Conservation (phyloP, 1,284 basidiomycete species). For the Phlebopus sp. region DNA sequence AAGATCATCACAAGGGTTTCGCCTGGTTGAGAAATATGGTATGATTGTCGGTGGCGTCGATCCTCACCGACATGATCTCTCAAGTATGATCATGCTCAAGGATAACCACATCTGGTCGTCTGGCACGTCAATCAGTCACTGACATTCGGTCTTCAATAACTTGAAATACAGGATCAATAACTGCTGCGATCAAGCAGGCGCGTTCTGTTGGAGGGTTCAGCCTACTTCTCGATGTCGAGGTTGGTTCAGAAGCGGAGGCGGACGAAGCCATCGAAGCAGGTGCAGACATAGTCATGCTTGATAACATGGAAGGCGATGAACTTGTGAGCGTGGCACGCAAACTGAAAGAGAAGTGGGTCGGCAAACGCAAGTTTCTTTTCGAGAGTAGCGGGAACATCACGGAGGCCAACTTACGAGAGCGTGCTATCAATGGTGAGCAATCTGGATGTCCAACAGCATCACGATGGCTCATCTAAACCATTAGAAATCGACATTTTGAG, state of each 20-base stretch:
- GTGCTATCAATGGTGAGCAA: constrained; percentile 70
- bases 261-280: constrained; percentile 95
- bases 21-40: constrained; percentile 97
- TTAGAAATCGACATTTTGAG: constrained; percentile 93
- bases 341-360: constrained; percentile 75
- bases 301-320: constrained; percentile 84
- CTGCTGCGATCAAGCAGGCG: constrained; percentile 81
- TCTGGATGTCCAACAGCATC: not conserved
- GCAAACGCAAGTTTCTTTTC: constrained; percentile 79
- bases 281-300: constrained; percentile 97
- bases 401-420: constrained; percentile 72
- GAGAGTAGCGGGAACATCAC: constrained; percentile 94
- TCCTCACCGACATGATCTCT: constrained; percentile 93
- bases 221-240: constrained; percentile 93
- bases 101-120: constrained; percentile 99
- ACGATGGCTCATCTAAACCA: constrained; percentile 6
- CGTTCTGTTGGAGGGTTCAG: constrained; percentile 91
- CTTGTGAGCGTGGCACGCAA: constrained; percentile 66
- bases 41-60: constrained; percentile 99
- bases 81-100: constrained; percentile 99
- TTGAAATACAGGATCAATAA: constrained; percentile 73
- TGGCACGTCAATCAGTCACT: constrained; percentile 44
- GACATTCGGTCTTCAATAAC: not conserved
- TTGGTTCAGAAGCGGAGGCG: constrained; percentile 84
- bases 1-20: constrained; percentile 60